These are phyloP conservation scores for Zoysia matrella DNA, from an alignment of 202 grass and related monocot genomes.

Conservation along the genomic window DNA sequence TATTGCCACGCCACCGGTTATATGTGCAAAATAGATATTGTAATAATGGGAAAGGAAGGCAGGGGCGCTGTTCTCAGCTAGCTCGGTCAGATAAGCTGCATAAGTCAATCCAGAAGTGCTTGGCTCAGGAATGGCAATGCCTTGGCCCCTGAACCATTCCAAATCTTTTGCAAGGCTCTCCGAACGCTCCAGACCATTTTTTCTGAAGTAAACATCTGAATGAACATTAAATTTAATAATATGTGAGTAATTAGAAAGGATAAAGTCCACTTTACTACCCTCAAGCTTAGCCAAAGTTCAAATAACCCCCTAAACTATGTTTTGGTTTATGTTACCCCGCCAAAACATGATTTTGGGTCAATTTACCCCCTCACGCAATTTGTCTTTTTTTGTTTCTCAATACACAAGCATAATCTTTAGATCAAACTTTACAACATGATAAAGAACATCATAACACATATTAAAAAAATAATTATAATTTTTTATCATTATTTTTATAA, in stretches of 20 bases:
- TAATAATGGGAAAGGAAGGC: constrained; percentile 94
- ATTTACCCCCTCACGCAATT: too few species aligned
- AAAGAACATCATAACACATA: too few species aligned
- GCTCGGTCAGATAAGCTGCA: constrained; percentile 74
- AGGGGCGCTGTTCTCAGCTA: constrained; percentile 71
- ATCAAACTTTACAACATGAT: too few species aligned
- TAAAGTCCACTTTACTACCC: too few species aligned
- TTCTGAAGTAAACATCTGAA: constrained; percentile 97
- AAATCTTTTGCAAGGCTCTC: constrained; percentile 79
- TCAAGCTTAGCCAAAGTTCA: too few species aligned
- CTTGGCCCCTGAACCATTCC: constrained; percentile 78
- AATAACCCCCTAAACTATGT: too few species aligned
- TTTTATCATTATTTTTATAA: too few species aligned
- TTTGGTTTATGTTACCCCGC: too few species aligned
- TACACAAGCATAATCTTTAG: too few species aligned
- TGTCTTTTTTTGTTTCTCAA: too few species aligned
- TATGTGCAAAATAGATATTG: constrained; percentile 93
- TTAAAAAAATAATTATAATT: too few species aligned
- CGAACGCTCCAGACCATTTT: constrained; percentile 72
- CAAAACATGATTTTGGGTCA: too few species aligned
- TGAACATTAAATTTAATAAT: constrained; percentile 55
- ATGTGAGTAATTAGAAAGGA: not conserved
- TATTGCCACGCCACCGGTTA: constrained; percentile 70
- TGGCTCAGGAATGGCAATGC: constrained; percentile 67
- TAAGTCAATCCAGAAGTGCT: constrained; percentile 71